Conservation (phyloP, 495 filamentous ascomycete species). For the Annulohypoxylon moriforme region DNA sequence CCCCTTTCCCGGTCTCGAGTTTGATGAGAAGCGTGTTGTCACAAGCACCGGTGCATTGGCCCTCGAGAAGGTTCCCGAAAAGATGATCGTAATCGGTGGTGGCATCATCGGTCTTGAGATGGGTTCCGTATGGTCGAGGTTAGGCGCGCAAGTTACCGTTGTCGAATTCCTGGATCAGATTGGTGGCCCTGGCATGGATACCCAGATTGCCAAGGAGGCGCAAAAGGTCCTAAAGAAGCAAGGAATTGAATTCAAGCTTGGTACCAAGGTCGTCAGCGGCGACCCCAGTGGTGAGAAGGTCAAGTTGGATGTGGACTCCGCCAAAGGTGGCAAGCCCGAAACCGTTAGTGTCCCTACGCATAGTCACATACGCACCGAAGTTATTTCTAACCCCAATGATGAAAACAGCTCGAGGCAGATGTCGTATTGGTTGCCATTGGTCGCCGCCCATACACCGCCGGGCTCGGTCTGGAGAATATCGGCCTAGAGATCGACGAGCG, state of each 20-base stretch:
- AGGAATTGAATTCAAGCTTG: conserved; percentile 97
- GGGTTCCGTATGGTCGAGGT: conserved; percentile 96
- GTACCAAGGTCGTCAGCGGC: conserved; percentile 91
- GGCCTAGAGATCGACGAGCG: conserved; percentile 94
- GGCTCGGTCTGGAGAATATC: conserved; percentile 91
- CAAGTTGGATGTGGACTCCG: conserved; percentile 85
- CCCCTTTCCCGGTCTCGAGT: conserved; percentile 93
- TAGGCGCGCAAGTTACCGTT: conserved; percentile 94
- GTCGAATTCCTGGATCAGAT: conserved; percentile 97
- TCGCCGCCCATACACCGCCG: conserved; percentile 91
- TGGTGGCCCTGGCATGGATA: conserved; percentile 97
- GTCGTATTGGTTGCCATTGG: conserved; percentile 98
- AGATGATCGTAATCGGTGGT: conserved; percentile 97
- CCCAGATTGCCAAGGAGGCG: conserved; percentile 88
- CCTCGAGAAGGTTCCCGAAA: conserved; percentile 90
- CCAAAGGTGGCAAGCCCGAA: conserved; percentile 96
- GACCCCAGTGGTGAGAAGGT: conserved; percentile 80
- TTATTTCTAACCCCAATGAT: conserved; percentile 25
- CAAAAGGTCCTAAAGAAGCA: conserved; percentile 97
- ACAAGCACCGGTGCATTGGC: conserved; percentile 95
- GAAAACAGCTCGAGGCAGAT: conserved; percentile 82
- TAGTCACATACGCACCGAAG: background rate
- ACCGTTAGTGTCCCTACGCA: conserved; percentile 65
- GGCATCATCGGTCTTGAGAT: conserved; percentile 99
- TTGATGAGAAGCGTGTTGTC: conserved; percentile 97